Conservation (phyloP, 2,329 filamentous ascomycete genomes). For the Plenodomus tracheiphilus region DNA sequence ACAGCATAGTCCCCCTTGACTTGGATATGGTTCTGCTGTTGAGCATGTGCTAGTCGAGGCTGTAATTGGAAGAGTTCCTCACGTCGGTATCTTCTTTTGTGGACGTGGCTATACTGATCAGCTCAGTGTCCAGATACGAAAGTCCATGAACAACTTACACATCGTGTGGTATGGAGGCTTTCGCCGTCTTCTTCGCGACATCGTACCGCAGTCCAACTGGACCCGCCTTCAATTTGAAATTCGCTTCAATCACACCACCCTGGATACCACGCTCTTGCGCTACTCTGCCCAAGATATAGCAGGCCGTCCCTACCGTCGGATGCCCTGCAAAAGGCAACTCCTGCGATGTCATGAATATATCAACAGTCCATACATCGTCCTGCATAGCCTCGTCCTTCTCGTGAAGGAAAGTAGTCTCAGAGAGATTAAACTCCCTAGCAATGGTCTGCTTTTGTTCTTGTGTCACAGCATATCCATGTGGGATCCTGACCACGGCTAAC, state of each 20-base stretch:
- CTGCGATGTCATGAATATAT: conserved; percentile 57
- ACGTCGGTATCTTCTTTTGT: conserved; percentile 24
- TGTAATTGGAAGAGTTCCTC: conserved; percentile 40
- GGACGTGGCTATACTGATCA: conserved; percentile 26
- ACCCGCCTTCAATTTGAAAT: conserved; percentile 51
- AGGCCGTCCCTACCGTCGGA: conserved; percentile 59
- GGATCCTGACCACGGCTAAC: conserved; percentile 58
- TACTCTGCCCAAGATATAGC: conserved; percentile 48
- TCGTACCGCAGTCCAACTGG: conserved; percentile 49
- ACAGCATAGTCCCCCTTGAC: conserved; percentile 35
- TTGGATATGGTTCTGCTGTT: conserved; percentile 12
- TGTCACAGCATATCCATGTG: conserved; percentile 38
- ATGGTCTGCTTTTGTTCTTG: conserved; percentile 58
- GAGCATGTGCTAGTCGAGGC: conserved; percentile 34
- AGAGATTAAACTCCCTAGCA: conserved; percentile 61
- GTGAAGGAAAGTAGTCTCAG: conserved; percentile 61
- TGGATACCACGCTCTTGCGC: conserved; percentile 20
- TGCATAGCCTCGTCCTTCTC: conserved; percentile 26
- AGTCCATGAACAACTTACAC: conserved; percentile 54
- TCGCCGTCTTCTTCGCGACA: conserved; percentile 51
- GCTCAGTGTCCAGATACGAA: conserved; percentile 4
- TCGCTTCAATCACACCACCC: conserved; percentile 37
- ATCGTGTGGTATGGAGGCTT: conserved; percentile 68
- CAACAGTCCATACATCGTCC: conserved; percentile 48
- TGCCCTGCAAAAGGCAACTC: conserved; percentile 64